phyloP scores from a whole-genome alignment of 805 yeast genomes.

The Nakazawaea molendinolei region DNA sequence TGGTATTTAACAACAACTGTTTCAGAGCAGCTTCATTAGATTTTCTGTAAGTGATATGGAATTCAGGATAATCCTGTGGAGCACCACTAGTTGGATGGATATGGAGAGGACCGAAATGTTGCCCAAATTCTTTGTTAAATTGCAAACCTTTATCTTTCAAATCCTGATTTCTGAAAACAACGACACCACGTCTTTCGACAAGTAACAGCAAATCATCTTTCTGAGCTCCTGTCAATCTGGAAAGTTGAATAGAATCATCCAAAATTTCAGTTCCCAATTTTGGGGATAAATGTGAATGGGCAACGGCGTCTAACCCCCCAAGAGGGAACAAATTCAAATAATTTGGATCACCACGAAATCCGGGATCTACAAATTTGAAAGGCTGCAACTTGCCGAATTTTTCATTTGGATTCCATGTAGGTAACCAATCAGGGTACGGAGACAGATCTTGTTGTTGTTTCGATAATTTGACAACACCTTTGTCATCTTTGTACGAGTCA shows the following conservation, averaged over 20 bases:
- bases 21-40: slow-evolving; percentile 32
- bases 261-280: slow-evolving; percentile 61
- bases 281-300: slow-evolving; percentile 46
- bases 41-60: slow-evolving; percentile 55
- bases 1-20: slow-evolving; percentile 27
- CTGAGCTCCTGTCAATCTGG: slow-evolving; percentile 43
- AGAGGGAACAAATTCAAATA: slow-evolving; percentile 40
- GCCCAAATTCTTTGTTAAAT: slow-evolving; percentile 44
- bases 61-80: slow-evolving; percentile 49
- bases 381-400: slow-evolving; percentile 45
- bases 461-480: slow-evolving; percentile 41
- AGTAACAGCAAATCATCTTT: slow-evolving; percentile 65
- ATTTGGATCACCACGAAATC: slow-evolving; percentile 55
- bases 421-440: slow-evolving; percentile 51
- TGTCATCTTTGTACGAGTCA: slow-evolving; percentile 39
- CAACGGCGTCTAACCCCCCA: slow-evolving; percentile 17
- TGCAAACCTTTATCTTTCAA: slow-evolving; percentile 47
- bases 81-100: slow-evolving; percentile 73
- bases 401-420: slow-evolving; percentile 61
- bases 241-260: slow-evolving; percentile 45
- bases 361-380: slow-evolving; percentile 58
- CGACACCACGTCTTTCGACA: slow-evolving; percentile 67
- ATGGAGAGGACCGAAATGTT: slow-evolving; percentile 64
- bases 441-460: slow-evolving; percentile 30
- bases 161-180: slow-evolving; percentile 61